Conservation (phyloP, 225 moss, liverwort and hornwort species). For the Physcomitrium patens region DNA sequence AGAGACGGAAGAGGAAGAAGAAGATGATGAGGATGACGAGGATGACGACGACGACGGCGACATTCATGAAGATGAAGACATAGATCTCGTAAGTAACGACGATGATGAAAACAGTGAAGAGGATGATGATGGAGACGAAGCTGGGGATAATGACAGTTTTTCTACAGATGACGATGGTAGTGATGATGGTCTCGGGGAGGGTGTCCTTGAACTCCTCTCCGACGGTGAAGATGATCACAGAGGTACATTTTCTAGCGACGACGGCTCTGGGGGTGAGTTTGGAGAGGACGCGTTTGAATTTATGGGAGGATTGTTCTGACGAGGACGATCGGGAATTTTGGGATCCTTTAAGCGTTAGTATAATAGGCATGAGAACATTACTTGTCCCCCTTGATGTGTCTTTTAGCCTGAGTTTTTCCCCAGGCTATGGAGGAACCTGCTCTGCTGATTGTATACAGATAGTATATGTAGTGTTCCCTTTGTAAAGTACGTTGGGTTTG, state of each 20-base stretch:
- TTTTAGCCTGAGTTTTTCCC: constrained; percentile 44
- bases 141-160: constrained; percentile 77
- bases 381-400: constrained; percentile 48
- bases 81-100: constrained; percentile 82
- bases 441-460: constrained; percentile 45
- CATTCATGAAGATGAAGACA: constrained; percentile 77
- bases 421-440: constrained; percentile 51
- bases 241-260: constrained; percentile 84
- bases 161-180: constrained; percentile 81
- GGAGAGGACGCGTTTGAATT: constrained; percentile 79
- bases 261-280: constrained; percentile 83
- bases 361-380: constrained; percentile 34
- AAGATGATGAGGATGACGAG: constrained; percentile 67
- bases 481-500: constrained; percentile 50
- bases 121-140: constrained; percentile 77
- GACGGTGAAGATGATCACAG: constrained; percentile 86
- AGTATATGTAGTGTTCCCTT: constrained; percentile 34
- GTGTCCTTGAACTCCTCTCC: constrained; percentile 86
- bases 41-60: constrained; percentile 32
- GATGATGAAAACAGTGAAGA: constrained; percentile 85
- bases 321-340: constrained; percentile 24
- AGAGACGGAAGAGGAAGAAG: constrained; percentile 81
- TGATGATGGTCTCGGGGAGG: constrained; percentile 77
- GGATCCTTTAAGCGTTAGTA: constrained; percentile 22
- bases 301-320: constrained; percentile 71